phyloP scores from a whole-genome alignment of 1,284 basidiomycete species.

The Testicularia cyperi region DNA sequence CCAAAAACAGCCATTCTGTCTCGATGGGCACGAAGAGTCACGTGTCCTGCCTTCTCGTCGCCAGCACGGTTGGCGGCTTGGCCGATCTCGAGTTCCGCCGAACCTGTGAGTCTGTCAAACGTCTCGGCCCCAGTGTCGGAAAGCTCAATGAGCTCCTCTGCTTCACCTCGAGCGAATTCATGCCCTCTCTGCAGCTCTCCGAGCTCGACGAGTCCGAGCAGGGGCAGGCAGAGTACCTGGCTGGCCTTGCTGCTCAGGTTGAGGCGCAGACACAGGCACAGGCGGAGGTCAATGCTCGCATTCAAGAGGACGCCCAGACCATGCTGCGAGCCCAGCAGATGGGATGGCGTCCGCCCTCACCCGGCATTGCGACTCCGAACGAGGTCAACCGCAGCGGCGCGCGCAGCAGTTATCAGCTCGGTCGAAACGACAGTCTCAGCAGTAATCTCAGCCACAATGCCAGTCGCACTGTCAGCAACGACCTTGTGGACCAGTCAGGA shows the following conservation, averaged over 20 bases:
- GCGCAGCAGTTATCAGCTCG: too few species aligned
- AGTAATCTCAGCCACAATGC: conserved; percentile 4
- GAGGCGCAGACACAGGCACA: conserved; percentile 24
- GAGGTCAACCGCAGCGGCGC: conserved; percentile 22
- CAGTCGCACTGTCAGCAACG: not conserved
- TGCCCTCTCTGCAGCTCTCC: conserved; percentile 49
- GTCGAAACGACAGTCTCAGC: conserved; percentile 11
- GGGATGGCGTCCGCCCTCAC: conserved; percentile 44
- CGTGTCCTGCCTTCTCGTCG: conserved; percentile 36
- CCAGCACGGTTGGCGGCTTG: conserved; percentile 46
- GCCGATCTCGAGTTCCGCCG: conserved; percentile 53
- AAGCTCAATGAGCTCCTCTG: conserved; percentile 46
- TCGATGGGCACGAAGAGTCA: conserved; percentile 49
- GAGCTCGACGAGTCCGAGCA: conserved; percentile 42
- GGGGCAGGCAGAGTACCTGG: conserved; percentile 39
- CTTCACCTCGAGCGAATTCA: conserved; percentile 48
- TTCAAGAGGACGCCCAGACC: conserved; percentile 32
- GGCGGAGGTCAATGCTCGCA: conserved; percentile 35
- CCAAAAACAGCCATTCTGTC: conserved; percentile 40
- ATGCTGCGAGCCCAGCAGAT: conserved; percentile 38
- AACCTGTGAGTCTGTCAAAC: conserved; percentile 51
- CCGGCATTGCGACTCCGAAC: conserved; percentile 6
- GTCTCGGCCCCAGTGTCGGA: conserved; percentile 45
- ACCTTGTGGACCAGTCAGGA: too few species aligned
- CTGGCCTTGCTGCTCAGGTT: conserved; percentile 31